Conservation (phyloP, 1,284 basidiomycete genomes). For the Pseudozyma pruni region DNA sequence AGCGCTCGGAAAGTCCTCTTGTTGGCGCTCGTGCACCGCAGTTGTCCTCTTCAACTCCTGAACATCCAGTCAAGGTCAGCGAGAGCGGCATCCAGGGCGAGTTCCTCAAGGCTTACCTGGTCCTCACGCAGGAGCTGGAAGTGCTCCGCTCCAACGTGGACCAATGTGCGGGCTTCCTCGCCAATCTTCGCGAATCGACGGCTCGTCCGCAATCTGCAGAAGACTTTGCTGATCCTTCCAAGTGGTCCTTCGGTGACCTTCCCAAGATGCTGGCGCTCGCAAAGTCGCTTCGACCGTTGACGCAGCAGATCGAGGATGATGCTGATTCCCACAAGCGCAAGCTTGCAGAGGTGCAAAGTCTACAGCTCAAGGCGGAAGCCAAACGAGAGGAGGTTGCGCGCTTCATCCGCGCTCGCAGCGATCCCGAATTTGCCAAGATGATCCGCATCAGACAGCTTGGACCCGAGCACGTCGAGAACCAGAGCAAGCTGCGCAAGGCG, state of each 20-base stretch:
- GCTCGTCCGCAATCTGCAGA: slow-evolving; percentile 35
- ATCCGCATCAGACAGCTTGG: slow-evolving; percentile 82
- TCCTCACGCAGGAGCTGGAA: slow-evolving; percentile 68
- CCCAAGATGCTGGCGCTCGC: slow-evolving; percentile 57
- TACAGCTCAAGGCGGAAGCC: slow-evolving; percentile 70
- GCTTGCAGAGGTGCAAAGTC: slow-evolving; percentile 69
- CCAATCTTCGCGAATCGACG: slow-evolving; percentile 54
- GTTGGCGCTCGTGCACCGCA: slow-evolving; percentile 29
- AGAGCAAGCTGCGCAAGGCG: slow-evolving; percentile 77
- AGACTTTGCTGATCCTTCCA: slow-evolving; percentile 48
- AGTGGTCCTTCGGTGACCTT: slow-evolving; percentile 69
- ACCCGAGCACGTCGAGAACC: slow-evolving; percentile 86
- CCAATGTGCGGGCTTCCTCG: slow-evolving; percentile 63
- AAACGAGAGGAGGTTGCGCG: slow-evolving; percentile 69
- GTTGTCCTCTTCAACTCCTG: slow-evolving; percentile 21
- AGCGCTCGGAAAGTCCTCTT: slow-evolving; percentile 15
- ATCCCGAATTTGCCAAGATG: slow-evolving; percentile 82
- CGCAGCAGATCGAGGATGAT: slow-evolving; percentile 33
- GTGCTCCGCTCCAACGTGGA: slow-evolving; percentile 46
- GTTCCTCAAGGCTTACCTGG: slow-evolving; percentile 65
- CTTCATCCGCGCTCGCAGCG: slow-evolving; percentile 79
- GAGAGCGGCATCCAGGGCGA: slow-evolving; percentile 62
- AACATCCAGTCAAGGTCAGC: slow-evolving; percentile 38
- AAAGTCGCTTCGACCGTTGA: slow-evolving; percentile 27
- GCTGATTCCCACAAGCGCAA: slow-evolving; percentile 59